Base-by-base conservation (phyloP, 2,329 filamentous ascomycete species). In the Ophidiomyces ophidiicola region DNA sequence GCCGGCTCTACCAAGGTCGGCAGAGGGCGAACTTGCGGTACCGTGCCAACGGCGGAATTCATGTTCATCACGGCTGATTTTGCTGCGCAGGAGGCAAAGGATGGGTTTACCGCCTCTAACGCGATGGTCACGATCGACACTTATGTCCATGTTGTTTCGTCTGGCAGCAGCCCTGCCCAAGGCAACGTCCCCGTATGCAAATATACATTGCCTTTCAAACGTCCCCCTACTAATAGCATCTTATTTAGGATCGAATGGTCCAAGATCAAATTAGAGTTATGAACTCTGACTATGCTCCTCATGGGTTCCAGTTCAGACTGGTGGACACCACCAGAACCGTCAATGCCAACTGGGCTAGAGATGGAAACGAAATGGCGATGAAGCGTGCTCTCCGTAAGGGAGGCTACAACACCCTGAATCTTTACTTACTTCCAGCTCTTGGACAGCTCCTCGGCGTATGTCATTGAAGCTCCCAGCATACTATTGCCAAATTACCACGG, bases 111-210 rank as follows among this genome's bases (percentile, higher is more conserved):
- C 19, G 12, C 36, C 12, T 17, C 29, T 10, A 10, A 24, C 8
- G 36, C 36, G 8, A 29, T 28, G 6, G 59, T 67, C 43, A 49
- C 50, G 19, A 50, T 68, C 21, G 53, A 63, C 24, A 52, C 60
- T 19, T 62, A 66, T 50, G 64, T 68, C 50, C 67, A 69, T 50
- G 57, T 69, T 38, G 54, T 69, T 31, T 62, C 54, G 11, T 42
- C 44, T 3, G 55, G 55, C 36, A 56, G 55, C 7, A 54, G 56
- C 30, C 21, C 21, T 3, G 7, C 3, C 15, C 21, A 39, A 17
- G 54, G 49, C 25, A 53, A 51, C 37, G 57, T 68, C 46, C 62
- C 61, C 5, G 42, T 41, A 30, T 44, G 39, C 19, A 32, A 3
- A 24, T 29, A 2, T 31, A 42, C 15, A 23, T 20, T 32, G 10